Percentiles rank a stretch among this genome's conserved stretches.
These are phyloP conservation scores for Leccinum subtestaceum DNA, from an alignment of 768 basidiomycete species.

Conservation along the genomic window DNA sequence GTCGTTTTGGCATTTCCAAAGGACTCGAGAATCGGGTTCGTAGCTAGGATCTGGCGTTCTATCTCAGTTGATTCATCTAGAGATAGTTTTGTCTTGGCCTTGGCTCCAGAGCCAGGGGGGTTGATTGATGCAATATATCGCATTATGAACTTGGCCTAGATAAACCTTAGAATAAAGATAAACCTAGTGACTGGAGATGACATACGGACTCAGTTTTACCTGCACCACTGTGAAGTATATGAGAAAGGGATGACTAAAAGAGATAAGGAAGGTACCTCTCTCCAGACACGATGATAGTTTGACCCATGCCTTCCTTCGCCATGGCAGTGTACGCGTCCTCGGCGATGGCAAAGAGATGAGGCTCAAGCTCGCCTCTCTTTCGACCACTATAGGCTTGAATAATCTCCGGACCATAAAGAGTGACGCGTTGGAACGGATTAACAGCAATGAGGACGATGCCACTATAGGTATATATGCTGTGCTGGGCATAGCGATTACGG, in stretches of 20 bases:
- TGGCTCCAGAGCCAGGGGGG: conserved; percentile 61
- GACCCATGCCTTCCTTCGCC: conserved; percentile 90
- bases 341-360: conserved; percentile 97
- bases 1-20: conserved; percentile 99
- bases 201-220: conserved; percentile 97
- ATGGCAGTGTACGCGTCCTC: conserved; percentile 99
- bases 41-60: conserved; percentile 95
- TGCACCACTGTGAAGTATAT: conserved; percentile 70
- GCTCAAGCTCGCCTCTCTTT: conserved; percentile 91
- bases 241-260: conserved; percentile 9
- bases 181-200: conserved; percentile 1
- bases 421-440: conserved; percentile 97
- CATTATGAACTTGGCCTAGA: conserved; percentile 96
- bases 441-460: conserved; percentile 98
- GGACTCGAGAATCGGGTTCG: conserved; percentile 98
- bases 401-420: conserved; percentile 94
- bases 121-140: conserved; percentile 98
- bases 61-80: conserved; percentile 90
- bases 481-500: conserved; percentile 92
- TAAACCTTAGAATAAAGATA: conserved; percentile 5
- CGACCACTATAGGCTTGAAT: conserved; percentile 95
- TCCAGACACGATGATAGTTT: conserved; percentile 98
- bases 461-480: conserved; percentile 98
- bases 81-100: conserved; percentile 66
- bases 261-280: conserved; percentile 66